Evolutionary conservation across 352 stramenopile genomes (phyloP).

Genomic region (Halophytophthora batemanensis): DNA sequence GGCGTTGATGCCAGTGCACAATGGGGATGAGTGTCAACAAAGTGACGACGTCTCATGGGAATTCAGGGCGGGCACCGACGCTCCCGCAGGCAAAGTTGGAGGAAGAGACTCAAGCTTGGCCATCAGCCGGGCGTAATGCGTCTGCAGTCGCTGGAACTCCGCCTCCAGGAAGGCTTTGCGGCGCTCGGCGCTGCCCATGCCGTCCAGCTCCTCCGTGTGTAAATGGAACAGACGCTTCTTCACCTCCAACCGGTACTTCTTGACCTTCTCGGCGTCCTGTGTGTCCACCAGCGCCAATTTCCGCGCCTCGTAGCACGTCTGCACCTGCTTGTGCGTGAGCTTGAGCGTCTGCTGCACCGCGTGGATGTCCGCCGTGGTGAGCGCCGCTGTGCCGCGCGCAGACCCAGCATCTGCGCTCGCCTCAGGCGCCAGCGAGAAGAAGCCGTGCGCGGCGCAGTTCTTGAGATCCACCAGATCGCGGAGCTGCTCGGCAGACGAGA

Average conservation of each 20-base stretch:
- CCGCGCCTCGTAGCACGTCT: constrained; percentile 75
- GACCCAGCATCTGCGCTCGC: constrained; percentile 15
- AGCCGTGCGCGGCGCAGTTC: constrained; percentile 50
- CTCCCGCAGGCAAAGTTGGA: neutral
- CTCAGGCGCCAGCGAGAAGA: constrained; percentile 51
- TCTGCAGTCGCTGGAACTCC: constrained; percentile 52
- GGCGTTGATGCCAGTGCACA: too few relatives aligned
- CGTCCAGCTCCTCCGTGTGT: constrained; percentile 70
- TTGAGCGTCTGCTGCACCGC: constrained; percentile 75
- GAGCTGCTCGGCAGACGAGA: constrained; percentile 31
- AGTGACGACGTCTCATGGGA: too few relatives aligned
- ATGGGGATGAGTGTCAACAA: too few relatives aligned
- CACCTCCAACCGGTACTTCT: constrained; percentile 74
- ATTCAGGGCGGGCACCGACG: too few relatives aligned
- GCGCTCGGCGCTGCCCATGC: constrained; percentile 59
- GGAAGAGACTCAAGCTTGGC: constrained; percentile 21
- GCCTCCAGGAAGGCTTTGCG: constrained; percentile 77
- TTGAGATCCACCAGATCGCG: constrained; percentile 70
- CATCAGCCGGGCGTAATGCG: constrained; percentile 50
- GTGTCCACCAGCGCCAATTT: constrained; percentile 60
- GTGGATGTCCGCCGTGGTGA: constrained; percentile 50
- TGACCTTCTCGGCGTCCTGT: constrained; percentile 46
- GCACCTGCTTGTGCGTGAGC: constrained; percentile 72
- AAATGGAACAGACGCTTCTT: constrained; percentile 77
- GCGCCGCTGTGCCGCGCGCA: constrained; percentile 33